A percentile compares a stretch with the other conserved stretches of the same genome.
These are phyloP conservation scores for Backusella tuberculispora DNA, from an alignment of 192 early-diverging fungal genomes.

Conservation along the genomic window DNA sequence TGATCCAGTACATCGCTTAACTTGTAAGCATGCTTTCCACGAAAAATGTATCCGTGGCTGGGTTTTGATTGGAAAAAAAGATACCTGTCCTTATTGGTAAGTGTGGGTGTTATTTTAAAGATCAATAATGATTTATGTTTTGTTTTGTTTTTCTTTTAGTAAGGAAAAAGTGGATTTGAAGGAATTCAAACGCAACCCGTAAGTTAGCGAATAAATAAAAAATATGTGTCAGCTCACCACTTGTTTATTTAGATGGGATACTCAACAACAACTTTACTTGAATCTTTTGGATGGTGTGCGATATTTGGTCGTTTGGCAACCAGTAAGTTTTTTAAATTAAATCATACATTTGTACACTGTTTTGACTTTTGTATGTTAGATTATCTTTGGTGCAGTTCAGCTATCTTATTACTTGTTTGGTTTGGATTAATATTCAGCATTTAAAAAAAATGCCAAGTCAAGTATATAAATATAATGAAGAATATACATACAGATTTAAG, in stretches of 20 bases:
- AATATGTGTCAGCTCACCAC: not conserved
- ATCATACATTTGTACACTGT: not conserved
- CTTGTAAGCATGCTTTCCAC: slow-evolving; percentile 62
- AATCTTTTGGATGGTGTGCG: slow-evolving; percentile 63
- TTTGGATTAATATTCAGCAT: slow-evolving; percentile 32
- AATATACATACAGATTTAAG: not conserved
- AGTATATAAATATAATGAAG: not conserved
- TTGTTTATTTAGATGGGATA: slow-evolving; percentile 54
- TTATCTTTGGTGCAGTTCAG: slow-evolving; percentile 51
- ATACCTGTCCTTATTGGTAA: slow-evolving; percentile 66
- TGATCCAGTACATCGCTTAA: slow-evolving; percentile 44
- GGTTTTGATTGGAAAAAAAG: slow-evolving; percentile 67
- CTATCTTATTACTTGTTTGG: slow-evolving; percentile 48
- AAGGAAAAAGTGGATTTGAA: slow-evolving; percentile 68
- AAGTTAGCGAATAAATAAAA: slow-evolving; percentile 27
- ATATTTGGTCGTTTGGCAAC: slow-evolving; percentile 61
- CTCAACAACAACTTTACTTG: slow-evolving; percentile 64
- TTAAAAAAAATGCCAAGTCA: not conserved
- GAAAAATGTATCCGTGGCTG: slow-evolving; percentile 69
- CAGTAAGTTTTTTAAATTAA: slow-evolving; percentile 39
- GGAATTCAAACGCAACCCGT: slow-evolving; percentile 64
- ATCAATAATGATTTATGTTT: not conserved
- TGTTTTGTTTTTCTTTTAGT: slow-evolving; percentile 35
- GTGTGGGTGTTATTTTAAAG: not conserved
- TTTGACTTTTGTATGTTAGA: slow-evolving; percentile 24